Conservation (phyloP, 2,329 filamentous ascomycete species). For the Xylaria sp. region DNA sequence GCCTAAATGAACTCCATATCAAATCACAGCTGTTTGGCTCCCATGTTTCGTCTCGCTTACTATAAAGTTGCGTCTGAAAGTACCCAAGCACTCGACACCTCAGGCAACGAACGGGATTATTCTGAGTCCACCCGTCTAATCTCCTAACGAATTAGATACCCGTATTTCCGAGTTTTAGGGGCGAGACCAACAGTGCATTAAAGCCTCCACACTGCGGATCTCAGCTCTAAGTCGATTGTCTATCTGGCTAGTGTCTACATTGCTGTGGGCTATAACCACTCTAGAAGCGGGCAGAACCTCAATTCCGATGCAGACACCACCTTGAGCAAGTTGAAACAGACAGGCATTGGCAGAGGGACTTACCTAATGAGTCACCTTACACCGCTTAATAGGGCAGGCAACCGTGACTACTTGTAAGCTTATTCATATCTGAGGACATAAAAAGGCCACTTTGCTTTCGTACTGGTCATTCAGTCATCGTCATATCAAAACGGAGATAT, state of each 20-base stretch:
- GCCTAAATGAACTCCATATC: not conserved
- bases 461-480: not conserved
- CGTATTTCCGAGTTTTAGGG: not conserved
- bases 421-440: not conserved
- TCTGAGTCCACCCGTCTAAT: not conserved
- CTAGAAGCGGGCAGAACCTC: not conserved
- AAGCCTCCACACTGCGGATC: not conserved
- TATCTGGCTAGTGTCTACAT: not conserved
- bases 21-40: not conserved
- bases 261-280: not conserved
- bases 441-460: not conserved
- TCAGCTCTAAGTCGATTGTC: not conserved
- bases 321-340: not conserved
- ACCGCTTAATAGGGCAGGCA: not conserved
- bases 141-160: not conserved
- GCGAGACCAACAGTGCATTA: not conserved
- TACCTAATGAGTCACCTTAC: not conserved
- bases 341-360: not conserved
- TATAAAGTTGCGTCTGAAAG: not conserved
- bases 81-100: not conserved
- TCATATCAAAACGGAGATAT: not conserved
- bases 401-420: not conserved
- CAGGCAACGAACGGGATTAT: not conserved
- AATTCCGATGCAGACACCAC: not conserved
- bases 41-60: not conserved